Percentiles rank a stretch among this genome's conserved stretches.
These are phyloP conservation scores for Geotrichum citri-aurantii DNA, from an alignment of 1,139 yeast genomes.

Conservation along the genomic window DNA sequence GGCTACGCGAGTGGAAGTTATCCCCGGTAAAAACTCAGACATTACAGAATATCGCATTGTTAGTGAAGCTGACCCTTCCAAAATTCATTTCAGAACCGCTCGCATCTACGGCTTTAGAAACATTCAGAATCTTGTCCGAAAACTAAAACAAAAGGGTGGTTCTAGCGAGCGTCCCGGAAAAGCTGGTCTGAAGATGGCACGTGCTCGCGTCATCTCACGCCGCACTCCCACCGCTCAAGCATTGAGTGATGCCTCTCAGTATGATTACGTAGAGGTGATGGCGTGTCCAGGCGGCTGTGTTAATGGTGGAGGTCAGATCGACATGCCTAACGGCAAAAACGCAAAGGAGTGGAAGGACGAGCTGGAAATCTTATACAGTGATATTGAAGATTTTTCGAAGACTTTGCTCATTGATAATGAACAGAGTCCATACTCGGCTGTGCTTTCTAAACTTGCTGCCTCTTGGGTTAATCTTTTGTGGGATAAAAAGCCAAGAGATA, in stretches of 20 bases:
- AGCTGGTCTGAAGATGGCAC: slow-evolving; percentile 18
- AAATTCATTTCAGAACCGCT: slow-evolving; percentile 57
- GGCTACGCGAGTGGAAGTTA: slow-evolving; percentile 27
- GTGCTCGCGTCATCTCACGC: slow-evolving; percentile 14
- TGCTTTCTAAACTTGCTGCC: slow-evolving; percentile 5
- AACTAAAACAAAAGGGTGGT: slow-evolving; percentile 50
- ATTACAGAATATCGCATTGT: slow-evolving; percentile 61
- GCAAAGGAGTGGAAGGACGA: slow-evolving; percentile 35
- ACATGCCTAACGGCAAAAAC: slow-evolving; percentile 40
- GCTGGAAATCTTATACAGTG: slow-evolving; percentile 30
- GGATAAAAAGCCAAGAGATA: background rate
- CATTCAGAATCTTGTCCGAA: slow-evolving; percentile 86
- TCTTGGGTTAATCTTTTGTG: slow-evolving; percentile 13
- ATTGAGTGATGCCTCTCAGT: slow-evolving; percentile 50
- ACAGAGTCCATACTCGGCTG: background rate
- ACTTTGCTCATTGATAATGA: background rate
- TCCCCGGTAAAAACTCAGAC: slow-evolving; percentile 69
- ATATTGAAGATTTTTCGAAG: slow-evolving; percentile 21
- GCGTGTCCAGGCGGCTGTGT: slow-evolving; percentile 98
- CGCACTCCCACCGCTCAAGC: slow-evolving; percentile 16
- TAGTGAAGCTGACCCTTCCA: slow-evolving; percentile 33
- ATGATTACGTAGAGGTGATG: slow-evolving; percentile 91
- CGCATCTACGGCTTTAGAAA: slow-evolving; percentile 89
- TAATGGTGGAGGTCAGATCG: slow-evolving; percentile 93
- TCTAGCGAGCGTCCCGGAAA: slow-evolving; percentile 22